Conservation (phyloP, 768 basidiomycete species). For the Kwoniella botswanensis region DNA sequence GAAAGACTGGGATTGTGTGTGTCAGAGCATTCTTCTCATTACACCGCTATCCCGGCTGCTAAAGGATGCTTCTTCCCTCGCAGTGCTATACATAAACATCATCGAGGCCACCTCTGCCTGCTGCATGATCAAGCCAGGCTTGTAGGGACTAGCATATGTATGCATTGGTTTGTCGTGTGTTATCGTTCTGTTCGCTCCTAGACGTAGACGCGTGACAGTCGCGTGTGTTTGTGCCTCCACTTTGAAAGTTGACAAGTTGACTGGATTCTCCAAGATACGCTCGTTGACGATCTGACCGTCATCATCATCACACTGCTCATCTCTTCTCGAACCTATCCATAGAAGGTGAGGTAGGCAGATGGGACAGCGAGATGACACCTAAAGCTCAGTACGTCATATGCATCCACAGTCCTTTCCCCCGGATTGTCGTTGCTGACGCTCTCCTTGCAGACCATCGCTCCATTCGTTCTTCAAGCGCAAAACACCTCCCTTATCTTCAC, state of each 20-base stretch:
- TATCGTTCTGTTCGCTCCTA: background rate
- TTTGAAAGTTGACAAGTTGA: slow-evolving; percentile 2
- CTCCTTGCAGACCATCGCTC: slow-evolving; percentile 16
- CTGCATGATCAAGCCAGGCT: too few species aligned
- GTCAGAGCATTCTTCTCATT: background rate
- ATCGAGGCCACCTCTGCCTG: too few species aligned
- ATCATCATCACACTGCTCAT: slow-evolving; percentile 2
- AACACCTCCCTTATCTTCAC: slow-evolving; percentile 36
- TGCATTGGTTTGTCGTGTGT: too few species aligned
- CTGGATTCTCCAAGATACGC: background rate
- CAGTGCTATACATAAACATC: too few species aligned
- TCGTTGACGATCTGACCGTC: background rate
- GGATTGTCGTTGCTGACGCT: background rate
- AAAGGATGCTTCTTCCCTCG: too few species aligned
- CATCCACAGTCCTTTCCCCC: background rate
- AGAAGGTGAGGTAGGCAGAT: background rate
- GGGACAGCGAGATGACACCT: slow-evolving; percentile 7
- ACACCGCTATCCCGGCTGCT: background rate
- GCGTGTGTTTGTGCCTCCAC: background rate
- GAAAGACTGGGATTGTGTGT: too few species aligned
- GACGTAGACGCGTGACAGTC: background rate
- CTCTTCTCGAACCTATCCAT: background rate
- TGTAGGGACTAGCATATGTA: too few species aligned
- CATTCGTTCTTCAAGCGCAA: slow-evolving; percentile 54
- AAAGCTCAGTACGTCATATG: slow-evolving; percentile 17